phyloP scores from a whole-genome alignment of 2,329 filamentous ascomycete species.

The Lecanosticta acicola region DNA sequence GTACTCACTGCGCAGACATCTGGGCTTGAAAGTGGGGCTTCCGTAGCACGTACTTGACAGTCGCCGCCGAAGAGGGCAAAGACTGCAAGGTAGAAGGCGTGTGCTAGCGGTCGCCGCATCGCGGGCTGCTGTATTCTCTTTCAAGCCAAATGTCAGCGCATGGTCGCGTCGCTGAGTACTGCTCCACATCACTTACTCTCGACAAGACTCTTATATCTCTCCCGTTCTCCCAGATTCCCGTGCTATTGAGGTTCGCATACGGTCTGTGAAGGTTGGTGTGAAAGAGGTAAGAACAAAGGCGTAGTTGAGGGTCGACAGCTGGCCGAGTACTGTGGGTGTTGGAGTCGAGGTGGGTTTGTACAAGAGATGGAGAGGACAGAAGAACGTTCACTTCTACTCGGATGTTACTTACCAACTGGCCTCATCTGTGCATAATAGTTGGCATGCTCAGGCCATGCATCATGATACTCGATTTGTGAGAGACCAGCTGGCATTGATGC shows the following conservation, averaged over 20 bases:
- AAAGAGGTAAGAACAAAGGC: conserved; percentile 8
- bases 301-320: not conserved
- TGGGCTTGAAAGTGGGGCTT: conserved; percentile 33
- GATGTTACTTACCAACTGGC: not conserved
- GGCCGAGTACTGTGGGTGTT: not conserved
- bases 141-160: conserved; percentile 19
- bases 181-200: not conserved
- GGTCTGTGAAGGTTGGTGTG: conserved; percentile 4
- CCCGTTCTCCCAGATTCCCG: not conserved
- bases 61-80: conserved; percentile 51
- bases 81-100: conserved; percentile 54
- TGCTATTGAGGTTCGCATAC: conserved; percentile 14
- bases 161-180: not conserved
- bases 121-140: conserved; percentile 7
- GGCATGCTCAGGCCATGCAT: not conserved
- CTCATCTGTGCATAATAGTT: conserved; percentile 2
- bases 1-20: conserved; percentile 53
- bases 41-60: conserved; percentile 35
- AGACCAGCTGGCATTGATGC: not conserved
- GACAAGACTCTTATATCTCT: not conserved
- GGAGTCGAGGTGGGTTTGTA: conserved; percentile 1
- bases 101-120: conserved; percentile 22
- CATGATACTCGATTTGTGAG: not conserved
- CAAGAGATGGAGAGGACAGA: not conserved
- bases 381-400: not conserved